A percentile compares a stretch with the other conserved stretches of the same genome.
Conservation (phyloP, 106 monocot species). For the Iris macrosiphon region DNA sequence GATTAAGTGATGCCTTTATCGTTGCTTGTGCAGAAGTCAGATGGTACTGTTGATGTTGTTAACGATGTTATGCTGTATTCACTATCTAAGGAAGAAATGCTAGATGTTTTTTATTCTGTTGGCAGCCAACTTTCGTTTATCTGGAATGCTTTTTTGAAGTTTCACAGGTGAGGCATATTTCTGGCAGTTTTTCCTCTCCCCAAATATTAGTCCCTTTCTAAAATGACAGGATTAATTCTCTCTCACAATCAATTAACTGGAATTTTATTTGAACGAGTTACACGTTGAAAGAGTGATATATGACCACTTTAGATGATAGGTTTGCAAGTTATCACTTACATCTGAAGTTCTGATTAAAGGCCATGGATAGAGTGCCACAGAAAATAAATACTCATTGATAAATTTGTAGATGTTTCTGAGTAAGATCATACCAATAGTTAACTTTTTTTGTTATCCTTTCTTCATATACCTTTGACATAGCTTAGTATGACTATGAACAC, state of each 20-base stretch:
- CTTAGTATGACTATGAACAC: too few species aligned
- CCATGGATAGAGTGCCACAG: too few species aligned
- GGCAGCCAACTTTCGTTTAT: slow-evolving; percentile 71
- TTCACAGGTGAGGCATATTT: slow-evolving; percentile 53
- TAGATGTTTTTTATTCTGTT: slow-evolving; percentile 53
- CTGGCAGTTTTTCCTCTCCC: not conserved
- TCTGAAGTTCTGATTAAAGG: too few species aligned
- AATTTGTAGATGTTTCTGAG: too few species aligned
- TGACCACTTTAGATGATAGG: too few species aligned
- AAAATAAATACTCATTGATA: too few species aligned
- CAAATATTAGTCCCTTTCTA: not conserved
- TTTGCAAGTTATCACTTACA: too few species aligned
- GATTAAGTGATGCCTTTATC: slow-evolving; percentile 2
- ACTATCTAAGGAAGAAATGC: slow-evolving; percentile 67
- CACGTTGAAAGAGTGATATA: too few species aligned
- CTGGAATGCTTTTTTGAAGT: slow-evolving; percentile 94
- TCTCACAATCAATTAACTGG: not conserved
- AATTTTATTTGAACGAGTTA: too few species aligned
- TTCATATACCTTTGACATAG: too few species aligned
- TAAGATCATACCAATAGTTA: too few species aligned
- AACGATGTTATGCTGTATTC: slow-evolving; percentile 60
- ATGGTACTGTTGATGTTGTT: slow-evolving; percentile 44
- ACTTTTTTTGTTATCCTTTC: too few species aligned
- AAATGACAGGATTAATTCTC: not conserved
- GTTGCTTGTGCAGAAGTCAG: slow-evolving; percentile 50